Conservation (phyloP, 1,284 basidiomycete genomes). For the Trichosporon sp. region DNA sequence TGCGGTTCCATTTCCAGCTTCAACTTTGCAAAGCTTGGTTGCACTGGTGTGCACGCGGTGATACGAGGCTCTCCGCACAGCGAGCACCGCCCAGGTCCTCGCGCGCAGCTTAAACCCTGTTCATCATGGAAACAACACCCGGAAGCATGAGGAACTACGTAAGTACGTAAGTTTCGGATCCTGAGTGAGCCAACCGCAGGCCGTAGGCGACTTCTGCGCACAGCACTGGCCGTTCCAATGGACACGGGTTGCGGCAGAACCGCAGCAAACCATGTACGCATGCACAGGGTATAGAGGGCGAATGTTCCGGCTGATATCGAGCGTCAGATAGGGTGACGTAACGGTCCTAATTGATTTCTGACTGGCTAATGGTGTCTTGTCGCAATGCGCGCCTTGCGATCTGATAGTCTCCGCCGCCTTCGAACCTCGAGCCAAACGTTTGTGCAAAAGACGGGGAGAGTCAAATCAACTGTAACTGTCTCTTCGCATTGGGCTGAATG, state of each 20-base stretch:
- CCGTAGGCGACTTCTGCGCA: too few relatives aligned
- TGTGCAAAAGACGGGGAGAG: neutral
- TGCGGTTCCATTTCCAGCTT: too few relatives aligned
- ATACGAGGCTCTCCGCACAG: neutral
- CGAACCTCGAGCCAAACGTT: too few relatives aligned
- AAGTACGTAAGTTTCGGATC: slow-evolving; percentile 1
- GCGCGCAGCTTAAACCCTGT: neutral
- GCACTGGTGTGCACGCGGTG: neutral
- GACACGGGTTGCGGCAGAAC: neutral
- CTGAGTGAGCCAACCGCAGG: neutral
- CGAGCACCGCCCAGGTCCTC: too few relatives aligned
- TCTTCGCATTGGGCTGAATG: too few relatives aligned
- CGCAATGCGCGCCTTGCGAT: too few relatives aligned
- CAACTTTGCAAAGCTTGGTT: neutral
- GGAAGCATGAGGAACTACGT: neutral
- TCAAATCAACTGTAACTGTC: neutral
- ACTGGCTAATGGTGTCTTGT: neutral
- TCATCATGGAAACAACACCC: neutral
- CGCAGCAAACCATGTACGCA: neutral
- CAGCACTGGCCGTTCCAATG: too few relatives aligned
- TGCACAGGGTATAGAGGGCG: too few relatives aligned
- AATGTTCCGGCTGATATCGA: neutral
- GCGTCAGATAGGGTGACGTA: neutral
- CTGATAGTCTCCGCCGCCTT: too few relatives aligned
- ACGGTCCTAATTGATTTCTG: neutral